These are phyloP conservation scores for Bacidia gigantensis DNA, from an alignment of 495 filamentous ascomycete genomes.

Conservation along the genomic window DNA sequence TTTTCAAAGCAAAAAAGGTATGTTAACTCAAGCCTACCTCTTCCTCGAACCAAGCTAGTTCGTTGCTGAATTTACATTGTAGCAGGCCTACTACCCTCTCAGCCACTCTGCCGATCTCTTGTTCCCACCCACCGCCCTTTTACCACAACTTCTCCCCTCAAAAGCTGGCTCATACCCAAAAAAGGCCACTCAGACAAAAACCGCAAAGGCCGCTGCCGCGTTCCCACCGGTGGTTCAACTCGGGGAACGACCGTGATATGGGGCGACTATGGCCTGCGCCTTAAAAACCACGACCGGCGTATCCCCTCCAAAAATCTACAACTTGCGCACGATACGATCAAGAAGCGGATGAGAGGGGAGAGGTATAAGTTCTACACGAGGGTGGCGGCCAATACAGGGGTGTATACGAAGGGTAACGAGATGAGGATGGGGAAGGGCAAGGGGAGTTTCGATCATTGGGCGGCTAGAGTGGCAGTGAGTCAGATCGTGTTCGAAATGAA, in stretches of 20 bases:
- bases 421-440: constrained; percentile 99
- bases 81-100: not conserved
- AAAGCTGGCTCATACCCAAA: constrained; percentile 72
- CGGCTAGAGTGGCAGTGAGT: constrained; percentile 70
- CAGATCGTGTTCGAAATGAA: constrained; percentile 85
- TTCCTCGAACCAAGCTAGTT: too few species aligned
- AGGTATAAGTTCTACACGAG: constrained; percentile 86
- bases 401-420: constrained; percentile 92
- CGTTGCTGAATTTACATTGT: too few species aligned
- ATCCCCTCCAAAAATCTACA: constrained; percentile 78
- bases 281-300: constrained; percentile 84
- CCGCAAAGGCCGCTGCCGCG: constrained; percentile 76
- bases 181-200: constrained; percentile 64
- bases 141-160: constrained; percentile 49
- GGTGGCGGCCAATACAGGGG: constrained; percentile 79
- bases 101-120: not conserved
- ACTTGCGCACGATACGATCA: constrained; percentile 85
- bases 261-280: constrained; percentile 91
- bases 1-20: too few species aligned
- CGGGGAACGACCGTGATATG: constrained; percentile 91
- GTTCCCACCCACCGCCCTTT: constrained; percentile 50
- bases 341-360: constrained; percentile 73
- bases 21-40: too few species aligned
- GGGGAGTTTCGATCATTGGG: constrained; percentile 94
- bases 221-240: constrained; percentile 77